These are phyloP conservation scores for Dactylellina parvicollis DNA, from an alignment of 2,329 filamentous ascomycete genomes.

Conservation along the genomic window DNA sequence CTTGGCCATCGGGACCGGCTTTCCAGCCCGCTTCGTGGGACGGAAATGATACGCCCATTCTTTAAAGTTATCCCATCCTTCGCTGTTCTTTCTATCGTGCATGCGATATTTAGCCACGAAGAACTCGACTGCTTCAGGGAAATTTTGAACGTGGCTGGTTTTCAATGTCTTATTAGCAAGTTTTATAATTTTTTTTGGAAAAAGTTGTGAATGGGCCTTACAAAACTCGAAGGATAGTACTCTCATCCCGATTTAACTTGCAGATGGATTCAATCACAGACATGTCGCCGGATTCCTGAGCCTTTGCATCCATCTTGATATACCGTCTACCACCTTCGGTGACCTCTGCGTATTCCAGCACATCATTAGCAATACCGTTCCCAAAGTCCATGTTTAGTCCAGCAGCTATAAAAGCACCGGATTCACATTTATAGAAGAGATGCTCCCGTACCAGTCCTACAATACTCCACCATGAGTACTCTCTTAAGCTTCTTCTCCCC, in stretches of 20 bases:
- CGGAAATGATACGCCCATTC: slow-evolving; percentile 65
- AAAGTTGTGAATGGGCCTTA: slow-evolving; percentile 58
- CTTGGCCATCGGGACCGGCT: slow-evolving; percentile 66
- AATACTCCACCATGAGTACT: slow-evolving; percentile 67
- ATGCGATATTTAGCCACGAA: slow-evolving; percentile 68
- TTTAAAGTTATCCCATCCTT: slow-evolving; percentile 64
- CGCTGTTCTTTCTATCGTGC: slow-evolving; percentile 63
- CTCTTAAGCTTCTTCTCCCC: slow-evolving; percentile 57
- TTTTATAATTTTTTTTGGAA: too few species aligned
- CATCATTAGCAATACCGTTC: too few species aligned
- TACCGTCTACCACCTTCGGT: slow-evolving; percentile 49
- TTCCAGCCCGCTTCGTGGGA: slow-evolving; percentile 65
- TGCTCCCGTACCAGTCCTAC: slow-evolving; percentile 59
- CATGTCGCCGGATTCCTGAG: slow-evolving; percentile 34
- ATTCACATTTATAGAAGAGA: slow-evolving; percentile 26
- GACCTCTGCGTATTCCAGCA: slow-evolving; percentile 22
- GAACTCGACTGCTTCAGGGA: slow-evolving; percentile 65
- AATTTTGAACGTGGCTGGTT: slow-evolving; percentile 66
- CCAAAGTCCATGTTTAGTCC: slow-evolving; percentile 59
- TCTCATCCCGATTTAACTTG: slow-evolving; percentile 56
- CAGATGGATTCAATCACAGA: slow-evolving; percentile 25
- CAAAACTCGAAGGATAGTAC: slow-evolving; percentile 60
- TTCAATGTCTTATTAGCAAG: slow-evolving; percentile 15
- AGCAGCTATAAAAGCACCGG: slow-evolving; percentile 58
- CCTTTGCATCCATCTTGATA: slow-evolving; percentile 52